phyloP scores from a whole-genome alignment of 345 rosid genomes.

The Gossypium australe region DNA sequence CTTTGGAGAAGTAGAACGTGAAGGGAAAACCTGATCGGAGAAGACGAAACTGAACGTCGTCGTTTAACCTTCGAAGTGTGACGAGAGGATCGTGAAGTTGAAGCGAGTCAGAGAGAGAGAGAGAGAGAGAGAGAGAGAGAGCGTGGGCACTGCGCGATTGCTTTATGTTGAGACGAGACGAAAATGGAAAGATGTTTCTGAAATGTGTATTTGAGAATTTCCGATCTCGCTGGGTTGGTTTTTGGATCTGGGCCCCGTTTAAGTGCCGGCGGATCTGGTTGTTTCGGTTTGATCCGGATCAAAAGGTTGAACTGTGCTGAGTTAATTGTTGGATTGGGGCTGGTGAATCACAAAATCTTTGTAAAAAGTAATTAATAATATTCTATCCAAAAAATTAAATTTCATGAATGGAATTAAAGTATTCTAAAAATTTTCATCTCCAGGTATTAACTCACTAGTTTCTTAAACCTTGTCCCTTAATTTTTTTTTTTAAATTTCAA shows the following conservation, averaged over 20 bases:
- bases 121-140: background rate
- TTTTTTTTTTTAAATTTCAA: too few species aligned
- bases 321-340: background rate
- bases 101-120: background rate
- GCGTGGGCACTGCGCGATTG: background rate
- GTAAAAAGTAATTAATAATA: background rate
- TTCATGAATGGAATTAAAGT: background rate
- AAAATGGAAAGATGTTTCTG: background rate
- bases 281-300: background rate
- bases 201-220: background rate
- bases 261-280: background rate
- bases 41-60: background rate
- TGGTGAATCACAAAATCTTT: background rate
- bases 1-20: background rate
- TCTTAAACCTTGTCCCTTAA: too few species aligned
- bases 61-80: background rate
- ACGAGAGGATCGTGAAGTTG: background rate
- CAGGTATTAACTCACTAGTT: too few species aligned
- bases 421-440: background rate
- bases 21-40: constrained; percentile 1
- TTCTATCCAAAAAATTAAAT: background rate
- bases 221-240: background rate
- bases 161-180: background rate
- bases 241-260: background rate
- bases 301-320: background rate